phyloP scores from a whole-genome alignment of 805 yeast genomes.

The Kodamaea nitidulidarum region DNA sequence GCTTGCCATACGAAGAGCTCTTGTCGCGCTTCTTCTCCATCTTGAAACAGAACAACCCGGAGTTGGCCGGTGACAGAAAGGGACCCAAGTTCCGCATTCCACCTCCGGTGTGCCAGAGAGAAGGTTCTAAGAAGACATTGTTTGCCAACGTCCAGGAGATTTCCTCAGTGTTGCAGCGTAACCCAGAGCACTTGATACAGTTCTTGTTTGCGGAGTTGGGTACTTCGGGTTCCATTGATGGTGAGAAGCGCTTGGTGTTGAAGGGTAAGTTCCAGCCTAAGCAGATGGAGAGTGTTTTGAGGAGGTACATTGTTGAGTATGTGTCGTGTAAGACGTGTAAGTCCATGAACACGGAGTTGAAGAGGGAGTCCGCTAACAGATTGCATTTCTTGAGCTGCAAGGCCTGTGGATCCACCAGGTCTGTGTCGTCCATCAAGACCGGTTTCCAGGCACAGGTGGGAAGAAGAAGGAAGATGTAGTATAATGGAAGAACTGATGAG shows the following conservation, averaged over 20 bases:
- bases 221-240: conserved; percentile 98
- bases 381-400: conserved; percentile 96
- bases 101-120: conserved; percentile 95
- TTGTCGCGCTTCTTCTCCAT: conserved; percentile 82
- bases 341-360: conserved; percentile 92
- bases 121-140: conserved; percentile 93
- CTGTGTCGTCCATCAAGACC: conserved; percentile 94
- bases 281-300: conserved; percentile 92
- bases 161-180: conserved; percentile 89
- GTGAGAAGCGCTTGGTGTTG: conserved; percentile 92
- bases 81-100: conserved; percentile 94
- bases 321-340: conserved; percentile 99
- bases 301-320: conserved; percentile 94
- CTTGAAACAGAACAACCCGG: conserved; percentile 92
- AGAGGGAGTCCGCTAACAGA: conserved; percentile 94
- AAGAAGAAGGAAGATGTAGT: conserved; percentile 67
- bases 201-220: conserved; percentile 97
- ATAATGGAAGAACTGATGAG: too few relatives aligned
- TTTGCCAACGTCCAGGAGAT: conserved; percentile 96
- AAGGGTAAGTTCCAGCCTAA: conserved; percentile 98
- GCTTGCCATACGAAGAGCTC: conserved; percentile 70
- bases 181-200: conserved; percentile 95
- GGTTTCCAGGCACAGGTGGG: conserved; percentile 99
- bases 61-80: conserved; percentile 92
- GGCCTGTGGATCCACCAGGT: conserved; percentile 95